These are phyloP conservation scores for Mycosphaerelloides madeirae DNA, from an alignment of 2,329 filamentous ascomycete genomes.

Conservation along the genomic window DNA sequence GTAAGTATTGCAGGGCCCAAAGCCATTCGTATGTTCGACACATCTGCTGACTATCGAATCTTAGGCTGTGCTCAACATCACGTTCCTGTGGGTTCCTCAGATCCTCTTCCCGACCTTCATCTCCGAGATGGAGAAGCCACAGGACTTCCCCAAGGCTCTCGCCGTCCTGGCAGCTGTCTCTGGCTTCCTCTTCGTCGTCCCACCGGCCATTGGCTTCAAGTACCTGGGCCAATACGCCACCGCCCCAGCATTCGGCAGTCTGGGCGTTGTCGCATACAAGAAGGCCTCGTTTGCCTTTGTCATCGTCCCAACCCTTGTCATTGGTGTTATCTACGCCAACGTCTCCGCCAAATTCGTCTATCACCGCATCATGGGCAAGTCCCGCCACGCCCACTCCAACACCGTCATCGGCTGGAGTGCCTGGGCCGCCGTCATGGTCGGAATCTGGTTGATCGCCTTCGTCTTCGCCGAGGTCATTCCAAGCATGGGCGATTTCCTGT, in stretches of 20 bases:
- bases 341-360: slow-evolving; percentile 48
- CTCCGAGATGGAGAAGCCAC: slow-evolving; percentile 46
- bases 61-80: slow-evolving; percentile 24
- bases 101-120: slow-evolving; percentile 52
- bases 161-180: slow-evolving; percentile 45
- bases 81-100: slow-evolving; percentile 49
- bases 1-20: slow-evolving; percentile 23
- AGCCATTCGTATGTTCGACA: not conserved
- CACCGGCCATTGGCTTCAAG: slow-evolving; percentile 46
- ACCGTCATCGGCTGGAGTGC: slow-evolving; percentile 46
- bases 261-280: slow-evolving; percentile 43
- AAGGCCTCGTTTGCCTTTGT: slow-evolving; percentile 49
- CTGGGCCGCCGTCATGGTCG: slow-evolving; percentile 41
- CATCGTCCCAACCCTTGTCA: slow-evolving; percentile 48
- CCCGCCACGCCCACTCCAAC: slow-evolving; percentile 44
- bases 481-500: slow-evolving; percentile 49
- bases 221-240: slow-evolving; percentile 49
- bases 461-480: slow-evolving; percentile 48
- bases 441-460: slow-evolving; percentile 43
- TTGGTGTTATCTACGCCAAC: slow-evolving; percentile 49
- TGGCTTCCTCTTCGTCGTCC: slow-evolving; percentile 47
- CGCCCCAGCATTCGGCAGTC: slow-evolving; percentile 47
- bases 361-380: slow-evolving; percentile 43
- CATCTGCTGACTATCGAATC: slow-evolving; percentile 1
- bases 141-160: slow-evolving; percentile 50